These are phyloP conservation scores for Ajuga chamaepitys DNA, from an alignment of 257 asterid species.

Conservation along the genomic window DNA sequence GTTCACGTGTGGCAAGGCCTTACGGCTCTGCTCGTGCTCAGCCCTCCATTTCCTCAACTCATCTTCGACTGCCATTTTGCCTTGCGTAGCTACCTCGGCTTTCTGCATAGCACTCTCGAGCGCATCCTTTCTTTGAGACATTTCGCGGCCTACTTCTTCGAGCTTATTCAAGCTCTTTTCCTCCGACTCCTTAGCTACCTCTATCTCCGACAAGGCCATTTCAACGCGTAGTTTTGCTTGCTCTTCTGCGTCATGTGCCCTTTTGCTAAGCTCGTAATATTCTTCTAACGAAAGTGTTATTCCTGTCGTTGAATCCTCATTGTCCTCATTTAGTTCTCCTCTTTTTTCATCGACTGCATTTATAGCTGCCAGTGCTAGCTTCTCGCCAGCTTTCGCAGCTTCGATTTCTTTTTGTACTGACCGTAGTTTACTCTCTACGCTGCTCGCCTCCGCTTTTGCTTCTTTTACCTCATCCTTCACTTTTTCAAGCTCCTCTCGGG, in stretches of 20 bases:
- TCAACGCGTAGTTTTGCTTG: slow-evolving; percentile 55
- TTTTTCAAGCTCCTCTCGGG: slow-evolving; percentile 43
- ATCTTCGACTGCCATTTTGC: slow-evolving; percentile 63
- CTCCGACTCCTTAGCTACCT: slow-evolving; percentile 69
- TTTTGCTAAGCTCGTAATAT: slow-evolving; percentile 80
- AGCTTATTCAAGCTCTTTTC: slow-evolving; percentile 45
- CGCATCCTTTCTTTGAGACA: slow-evolving; percentile 36
- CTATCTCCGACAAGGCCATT: slow-evolving; percentile 52
- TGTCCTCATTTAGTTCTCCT: slow-evolving; percentile 19
- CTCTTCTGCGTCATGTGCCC: slow-evolving; percentile 82
- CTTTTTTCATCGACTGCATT: slow-evolving; percentile 65
- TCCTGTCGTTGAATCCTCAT: slow-evolving; percentile 35
- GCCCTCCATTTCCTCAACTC: slow-evolving; percentile 76
- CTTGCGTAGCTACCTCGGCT: slow-evolving; percentile 65
- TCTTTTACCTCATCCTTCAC: slow-evolving; percentile 59
- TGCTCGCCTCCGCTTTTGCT: slow-evolving; percentile 52
- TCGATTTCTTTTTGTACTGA: slow-evolving; percentile 75
- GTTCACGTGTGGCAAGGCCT: slow-evolving; percentile 11
- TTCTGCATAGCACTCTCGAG: slow-evolving; percentile 49
- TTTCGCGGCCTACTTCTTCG: slow-evolving; percentile 50
- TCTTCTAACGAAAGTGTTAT: slow-evolving; percentile 66
- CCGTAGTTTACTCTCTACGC: slow-evolving; percentile 45
- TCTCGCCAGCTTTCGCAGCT: slow-evolving; percentile 74
- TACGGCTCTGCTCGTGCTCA: slow-evolving; percentile 61
- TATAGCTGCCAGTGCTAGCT: slow-evolving; percentile 73